Base-by-base conservation (phyloP, 495 filamentous ascomycete species). In the Aspergillus diversus region DNA sequence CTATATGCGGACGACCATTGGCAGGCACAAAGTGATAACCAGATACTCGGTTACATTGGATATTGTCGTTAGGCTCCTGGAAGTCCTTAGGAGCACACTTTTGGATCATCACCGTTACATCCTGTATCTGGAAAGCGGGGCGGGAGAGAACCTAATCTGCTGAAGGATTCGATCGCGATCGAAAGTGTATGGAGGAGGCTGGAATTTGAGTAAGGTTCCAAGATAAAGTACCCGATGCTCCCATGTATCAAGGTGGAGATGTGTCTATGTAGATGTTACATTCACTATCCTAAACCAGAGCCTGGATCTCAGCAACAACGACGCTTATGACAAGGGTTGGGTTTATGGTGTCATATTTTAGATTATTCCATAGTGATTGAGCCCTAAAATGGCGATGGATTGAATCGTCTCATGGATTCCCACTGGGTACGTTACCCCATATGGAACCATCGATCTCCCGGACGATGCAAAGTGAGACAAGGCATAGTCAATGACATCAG, bases 111-210 rank as follows among this genome's bases (percentile, higher is more conserved):
- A 16, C 46, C 15, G 8, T 21, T 21, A 16, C 46, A 16, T 16
- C 46, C 7, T 4, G 46, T 12, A 49, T 49, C 4, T 17, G 46
- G 46, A 8, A 16, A 8, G 47, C 2, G 47, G 47, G 47, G 47
- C n/a, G 5, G 47, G 47, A 50, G 11, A n/a, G n/a, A 50, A 50
- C 47, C n/a, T 50, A 50, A 50, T 27, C 47, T 17, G 47, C 13
- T 27, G 47, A 8, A 9, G 27, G 16, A 17, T 17, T 17, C 31
- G 47, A 50, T 31, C 47, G 5, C 2, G 17, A 49, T 49, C 17
- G 17, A n/a, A 7, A 7, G 7, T 49, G 7, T 49, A 49, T 8
- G 6, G 21, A 17, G 47, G 16, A 21, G n/a, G n/a, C 16, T 50
- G 5, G 47, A 50, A 50, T 50, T 11, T 11, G 39, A 43, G n/a